A percentile compares a stretch with the other conserved stretches of the same genome.
These are phyloP conservation scores for Pichia sp. DNA, from an alignment of 1,139 yeast species.

Conservation along the genomic window DNA sequence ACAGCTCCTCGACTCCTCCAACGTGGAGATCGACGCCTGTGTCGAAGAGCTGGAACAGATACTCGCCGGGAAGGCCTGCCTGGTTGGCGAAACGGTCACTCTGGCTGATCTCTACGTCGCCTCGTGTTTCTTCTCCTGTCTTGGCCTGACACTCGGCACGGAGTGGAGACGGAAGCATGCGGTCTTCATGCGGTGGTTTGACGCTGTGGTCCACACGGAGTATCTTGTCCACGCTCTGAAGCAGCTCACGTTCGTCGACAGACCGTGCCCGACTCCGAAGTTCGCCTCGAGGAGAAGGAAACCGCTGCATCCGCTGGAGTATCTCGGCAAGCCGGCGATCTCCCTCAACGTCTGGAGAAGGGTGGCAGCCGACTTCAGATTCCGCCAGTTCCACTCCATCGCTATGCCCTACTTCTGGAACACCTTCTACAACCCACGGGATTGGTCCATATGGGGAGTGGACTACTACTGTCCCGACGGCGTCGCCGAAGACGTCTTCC, in stretches of 20 bases:
- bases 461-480: slow-evolving; percentile 98
- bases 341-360: slow-evolving; percentile 95
- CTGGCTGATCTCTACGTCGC: slow-evolving; percentile 78
- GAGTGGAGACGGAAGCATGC: slow-evolving; percentile 79
- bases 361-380: slow-evolving; percentile 18
- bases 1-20: slow-evolving; percentile 58
- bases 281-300: slow-evolving; percentile 27
- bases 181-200: slow-evolving; percentile 78
- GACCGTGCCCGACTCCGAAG: slow-evolving; percentile 73
- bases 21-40: slow-evolving; percentile 34
- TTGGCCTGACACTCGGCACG: slow-evolving; percentile 61
- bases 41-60: slow-evolving; percentile 50
- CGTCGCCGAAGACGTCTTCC: slow-evolving; percentile 81
- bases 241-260: slow-evolving; percentile 36
- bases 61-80: slow-evolving; percentile 72
- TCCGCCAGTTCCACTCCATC: slow-evolving; percentile 65
- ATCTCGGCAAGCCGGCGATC: slow-evolving; percentile 66
- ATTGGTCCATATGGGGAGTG: slow-evolving; percentile 94
- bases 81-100: slow-evolving; percentile 87
- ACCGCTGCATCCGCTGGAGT: slow-evolving; percentile 76
- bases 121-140: slow-evolving; percentile 57
- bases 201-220: slow-evolving; percentile 58
- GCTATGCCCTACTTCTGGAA: slow-evolving; percentile 98
- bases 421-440: slow-evolving; percentile 82
- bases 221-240: slow-evolving; percentile 48